phyloP scores from a whole-genome alignment of 2,329 filamentous ascomycete genomes.

The Penicillium fuscoglaucum region DNA sequence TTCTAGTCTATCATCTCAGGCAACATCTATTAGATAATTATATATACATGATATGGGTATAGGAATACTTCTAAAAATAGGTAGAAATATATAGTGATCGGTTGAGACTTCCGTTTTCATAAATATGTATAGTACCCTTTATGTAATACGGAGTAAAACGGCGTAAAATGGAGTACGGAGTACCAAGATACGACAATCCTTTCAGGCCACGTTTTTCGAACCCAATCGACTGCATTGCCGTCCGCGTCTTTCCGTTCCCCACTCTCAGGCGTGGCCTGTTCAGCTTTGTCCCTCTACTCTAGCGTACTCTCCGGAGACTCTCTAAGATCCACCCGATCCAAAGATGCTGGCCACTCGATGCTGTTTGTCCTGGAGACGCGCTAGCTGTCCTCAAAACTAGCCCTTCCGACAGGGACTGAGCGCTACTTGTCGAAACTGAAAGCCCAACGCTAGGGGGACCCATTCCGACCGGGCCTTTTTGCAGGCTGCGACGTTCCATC shows the following conservation, averaged over 20 bases:
- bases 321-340: constrained; percentile 20
- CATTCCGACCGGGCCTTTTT: constrained; percentile 18
- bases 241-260: constrained; percentile 38
- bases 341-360: constrained; percentile 26
- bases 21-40: no score
- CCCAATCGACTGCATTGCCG: constrained; percentile 38
- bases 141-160: neutral
- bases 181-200: constrained; percentile 4
- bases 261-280: constrained; percentile 24
- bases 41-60: neutral
- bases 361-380: constrained; percentile 22
- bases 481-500: constrained; percentile 17
- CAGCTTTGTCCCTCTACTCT: constrained; percentile 12
- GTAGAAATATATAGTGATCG: neutral
- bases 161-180: constrained; percentile 5
- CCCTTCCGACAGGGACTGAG: constrained; percentile 23
- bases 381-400: constrained; percentile 23
- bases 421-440: constrained; percentile 6
- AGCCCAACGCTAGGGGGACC: constrained; percentile 17
- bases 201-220: constrained; percentile 22
- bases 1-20: neutral
- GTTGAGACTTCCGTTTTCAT: constrained; percentile 4
- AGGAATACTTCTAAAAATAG: neutral
- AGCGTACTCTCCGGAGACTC: constrained; percentile 6
- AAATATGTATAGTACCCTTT: neutral